Evolutionary conservation across 1,139 yeast genomes (phyloP), one percentile per base, ranked within the genome.

Genomic region (Lodderomyces jiufengensis): DNA sequence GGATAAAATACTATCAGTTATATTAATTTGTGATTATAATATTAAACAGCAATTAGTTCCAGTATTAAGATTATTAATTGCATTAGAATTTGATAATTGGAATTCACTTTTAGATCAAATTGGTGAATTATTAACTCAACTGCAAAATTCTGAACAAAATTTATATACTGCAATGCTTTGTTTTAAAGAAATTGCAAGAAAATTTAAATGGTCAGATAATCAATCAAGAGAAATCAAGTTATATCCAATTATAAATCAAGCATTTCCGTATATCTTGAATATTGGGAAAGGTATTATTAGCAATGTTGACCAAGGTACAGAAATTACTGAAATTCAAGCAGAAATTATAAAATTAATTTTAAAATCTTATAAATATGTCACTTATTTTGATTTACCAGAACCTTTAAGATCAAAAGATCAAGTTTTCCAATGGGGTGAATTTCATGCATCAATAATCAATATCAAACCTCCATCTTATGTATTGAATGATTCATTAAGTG

Each of bases 361-460:
- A 39, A 92, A 92, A 55, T 70, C 76, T 36, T 88, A 82, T 66
- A 90, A 90, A 58, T 85, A 84, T 58, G 85, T 81, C 31, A 84
- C 94, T 2, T 84, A 80, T 55, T 77, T 75, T 47, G 95, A 86
- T 49, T 65, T 92, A 32, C 97, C 97, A 1, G 63, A 55, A 5
- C 73, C 77, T 3, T 65, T 90, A 40, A 95, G 84, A 55, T 57
- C 73, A 2, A 63, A 69, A 31, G 82, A 78, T 11, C 57, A 71
- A 5, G 64, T 88, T 36, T 64, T 75, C 9, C 70, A 73, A 15
- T 90, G 97, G 95, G 84, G 86, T 2, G 76, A 78, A 39, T 73
- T 92, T 46, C 92, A 88, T 50, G 80, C 87, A 29, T 67, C 73
- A 13, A 74, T 86, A 4, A 75, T 86, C 34, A 79, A 77, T 46